Evolutionary conservation across 768 basidiomycete genomes (phyloP), one percentile per base, ranked within the genome.

Genomic region (Arthromyces matolae): DNA sequence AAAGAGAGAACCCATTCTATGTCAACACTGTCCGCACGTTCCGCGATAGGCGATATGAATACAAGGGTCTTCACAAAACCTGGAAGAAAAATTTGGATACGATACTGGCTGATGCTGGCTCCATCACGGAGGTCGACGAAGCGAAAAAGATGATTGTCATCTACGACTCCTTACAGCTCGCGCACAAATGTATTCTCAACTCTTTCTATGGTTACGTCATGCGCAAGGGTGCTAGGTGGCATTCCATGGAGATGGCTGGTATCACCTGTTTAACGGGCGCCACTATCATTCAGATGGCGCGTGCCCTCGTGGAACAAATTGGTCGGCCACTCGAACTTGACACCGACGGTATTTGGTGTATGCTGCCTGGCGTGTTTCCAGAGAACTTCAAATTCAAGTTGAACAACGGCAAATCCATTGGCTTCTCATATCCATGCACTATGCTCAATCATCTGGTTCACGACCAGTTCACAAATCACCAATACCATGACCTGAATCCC

Each of bases 201-300:
- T 98, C 96, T 3, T 99, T 99, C 77, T 99, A 99, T 63, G 96
- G 96, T 28, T 99, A 99, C 59, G 95, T 99, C 64, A 98, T 98
- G 96, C 84, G 96, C 32, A 98, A 99, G 64, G 96, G 96, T 43
- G 96, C 96, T 14, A 76, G 96, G 24, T 99, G 96, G 96, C 94
- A 97, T 65, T 98, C 95, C 23, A 97, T 99, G 96, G 96, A 99
- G 72, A 99, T 99, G 96, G 96, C 96, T 1, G 96, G 96, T 6
- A 97, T 99, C 53, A 98, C 96, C 9, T 99, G 96, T 69, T 73
- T 98, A 43, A 98, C 96, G 0, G 96, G 96, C 32, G 93, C 96
- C 16, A 90, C 83, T 5, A 98, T 99, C 71, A 98, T 99, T 57
- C 95, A 99, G 64, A 94, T 99, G 92, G 95, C 96, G 12, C 83